Conservation (phyloP, 2,329 filamentous ascomycete genomes). For the Colletotrichum orchidophilum region DNA sequence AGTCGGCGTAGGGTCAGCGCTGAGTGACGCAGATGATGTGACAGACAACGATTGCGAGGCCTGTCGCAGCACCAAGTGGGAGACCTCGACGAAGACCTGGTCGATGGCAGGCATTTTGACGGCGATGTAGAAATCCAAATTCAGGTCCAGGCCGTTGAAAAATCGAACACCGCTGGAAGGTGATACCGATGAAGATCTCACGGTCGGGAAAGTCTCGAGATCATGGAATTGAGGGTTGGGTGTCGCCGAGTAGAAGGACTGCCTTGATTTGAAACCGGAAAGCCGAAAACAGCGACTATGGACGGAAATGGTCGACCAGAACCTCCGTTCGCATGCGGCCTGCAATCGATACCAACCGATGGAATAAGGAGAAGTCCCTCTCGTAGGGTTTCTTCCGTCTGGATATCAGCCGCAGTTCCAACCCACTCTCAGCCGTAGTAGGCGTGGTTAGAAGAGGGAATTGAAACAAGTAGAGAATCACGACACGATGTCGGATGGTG, state of each 20-base stretch:
- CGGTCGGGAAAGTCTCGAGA: conserved; percentile 15
- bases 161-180: conserved; percentile 18
- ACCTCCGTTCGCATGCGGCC: conserved; percentile 30
- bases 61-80: conserved; percentile 46
- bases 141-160: not conserved
- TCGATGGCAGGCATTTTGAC: conserved; percentile 48
- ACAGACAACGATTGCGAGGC: conserved; percentile 20
- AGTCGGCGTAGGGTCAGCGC: conserved; percentile 35
- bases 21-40: conserved; percentile 36
- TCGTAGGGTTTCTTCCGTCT: not conserved
- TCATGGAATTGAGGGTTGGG: conserved; percentile 16
- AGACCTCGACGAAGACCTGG: conserved; percentile 47
- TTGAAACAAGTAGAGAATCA: conserved; percentile 26
- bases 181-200: conserved; percentile 22
- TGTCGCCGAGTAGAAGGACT: not conserved
- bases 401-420: not conserved
- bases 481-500: conserved; percentile 30
- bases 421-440: conserved; percentile 11
- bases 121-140: not conserved
- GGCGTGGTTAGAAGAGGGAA: conserved; percentile 8
- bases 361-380: not conserved
- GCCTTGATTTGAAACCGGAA: conserved; percentile 13
- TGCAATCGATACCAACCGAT: conserved; percentile 10
- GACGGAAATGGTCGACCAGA: conserved; percentile 25
- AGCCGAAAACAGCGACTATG: conserved; percentile 27